Evolutionary conservation across 1,284 basidiomycete species (phyloP).

Genomic region (Ceratobasidium sp.): DNA sequence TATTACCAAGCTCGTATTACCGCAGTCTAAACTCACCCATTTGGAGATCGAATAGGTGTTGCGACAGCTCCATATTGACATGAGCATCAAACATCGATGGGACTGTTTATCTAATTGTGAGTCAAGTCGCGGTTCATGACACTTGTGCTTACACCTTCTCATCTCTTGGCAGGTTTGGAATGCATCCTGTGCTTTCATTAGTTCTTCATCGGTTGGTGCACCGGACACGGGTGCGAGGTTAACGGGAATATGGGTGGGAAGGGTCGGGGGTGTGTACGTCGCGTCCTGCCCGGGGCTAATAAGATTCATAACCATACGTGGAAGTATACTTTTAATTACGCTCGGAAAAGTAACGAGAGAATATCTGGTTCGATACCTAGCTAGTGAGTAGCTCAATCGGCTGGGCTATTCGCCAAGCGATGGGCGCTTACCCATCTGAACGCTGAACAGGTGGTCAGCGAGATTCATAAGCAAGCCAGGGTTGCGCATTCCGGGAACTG

Average conservation of each 20-base stretch:
- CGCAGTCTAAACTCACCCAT: neutral
- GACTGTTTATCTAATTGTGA: neutral
- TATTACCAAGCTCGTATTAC: no score
- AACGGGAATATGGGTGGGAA: neutral
- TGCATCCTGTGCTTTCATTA: neutral
- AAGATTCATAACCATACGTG: no score
- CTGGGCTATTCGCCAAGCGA: no score
- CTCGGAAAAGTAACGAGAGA: neutral
- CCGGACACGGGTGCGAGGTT: neutral
- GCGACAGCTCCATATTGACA: conserved; percentile 23
- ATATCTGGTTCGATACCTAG: conserved; percentile 1
- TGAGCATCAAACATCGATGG: conserved; percentile 19
- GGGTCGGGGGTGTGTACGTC: neutral
- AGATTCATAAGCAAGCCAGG: neutral
- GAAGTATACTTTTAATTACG: no score
- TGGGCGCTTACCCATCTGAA: conserved; percentile 24
- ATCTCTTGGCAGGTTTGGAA: neutral
- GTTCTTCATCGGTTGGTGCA: neutral
- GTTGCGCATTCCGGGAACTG: conserved; percentile 12
- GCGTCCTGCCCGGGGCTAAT: neutral
- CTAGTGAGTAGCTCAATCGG: neutral
- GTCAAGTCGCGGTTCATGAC: neutral
- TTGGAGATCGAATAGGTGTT: conserved; percentile 34
- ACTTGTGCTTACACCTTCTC: neutral
- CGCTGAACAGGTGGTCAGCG: conserved; percentile 6